Percentiles rank a stretch among this genome's conserved stretches.
Evolutionary conservation across 257 asterid genomes (phyloP).

Genomic region (Ophiorrhiza pumila): DNA sequence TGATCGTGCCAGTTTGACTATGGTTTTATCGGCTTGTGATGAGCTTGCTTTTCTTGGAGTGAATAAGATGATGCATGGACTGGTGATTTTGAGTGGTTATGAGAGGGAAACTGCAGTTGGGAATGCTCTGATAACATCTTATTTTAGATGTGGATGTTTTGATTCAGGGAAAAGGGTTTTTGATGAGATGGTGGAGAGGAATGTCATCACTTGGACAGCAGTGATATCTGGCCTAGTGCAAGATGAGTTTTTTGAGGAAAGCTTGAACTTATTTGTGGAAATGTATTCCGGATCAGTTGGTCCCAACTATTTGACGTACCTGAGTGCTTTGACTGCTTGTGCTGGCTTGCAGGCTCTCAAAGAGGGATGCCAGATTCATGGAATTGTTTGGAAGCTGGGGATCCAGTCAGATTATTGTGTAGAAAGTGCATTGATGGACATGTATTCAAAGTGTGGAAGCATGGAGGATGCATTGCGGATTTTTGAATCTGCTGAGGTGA

Average conservation of each 20-base stretch:
- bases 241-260: conserved; percentile 48
- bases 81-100: conserved; percentile 55
- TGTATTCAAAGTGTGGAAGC: conserved; percentile 73
- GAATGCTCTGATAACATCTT: conserved; percentile 64
- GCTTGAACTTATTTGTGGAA: conserved; percentile 57
- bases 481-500: conserved; percentile 62
- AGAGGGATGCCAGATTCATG: conserved; percentile 78
- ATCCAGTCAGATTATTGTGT: conserved; percentile 54
- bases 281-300: conserved; percentile 41
- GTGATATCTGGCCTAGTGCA: conserved; percentile 67
- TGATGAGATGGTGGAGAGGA: conserved; percentile 56
- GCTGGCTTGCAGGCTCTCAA: conserved; percentile 60
- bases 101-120: conserved; percentile 57
- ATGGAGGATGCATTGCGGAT: conserved; percentile 64
- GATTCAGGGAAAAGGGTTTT: conserved; percentile 59
- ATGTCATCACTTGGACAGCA: conserved; percentile 91
- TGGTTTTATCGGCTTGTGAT: conserved; percentile 56
- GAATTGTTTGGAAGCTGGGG: conserved; percentile 61
- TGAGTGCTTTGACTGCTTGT: conserved; percentile 65
- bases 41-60: conserved; percentile 32
- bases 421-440: conserved; percentile 85
- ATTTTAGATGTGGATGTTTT: conserved; percentile 51
- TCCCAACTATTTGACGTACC: conserved; percentile 67
- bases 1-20: conserved; percentile 71
- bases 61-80: conserved; percentile 55